Base-by-base conservation (phyloP, 306 rosid genomes). In the Lathyrus sativus region DNA sequence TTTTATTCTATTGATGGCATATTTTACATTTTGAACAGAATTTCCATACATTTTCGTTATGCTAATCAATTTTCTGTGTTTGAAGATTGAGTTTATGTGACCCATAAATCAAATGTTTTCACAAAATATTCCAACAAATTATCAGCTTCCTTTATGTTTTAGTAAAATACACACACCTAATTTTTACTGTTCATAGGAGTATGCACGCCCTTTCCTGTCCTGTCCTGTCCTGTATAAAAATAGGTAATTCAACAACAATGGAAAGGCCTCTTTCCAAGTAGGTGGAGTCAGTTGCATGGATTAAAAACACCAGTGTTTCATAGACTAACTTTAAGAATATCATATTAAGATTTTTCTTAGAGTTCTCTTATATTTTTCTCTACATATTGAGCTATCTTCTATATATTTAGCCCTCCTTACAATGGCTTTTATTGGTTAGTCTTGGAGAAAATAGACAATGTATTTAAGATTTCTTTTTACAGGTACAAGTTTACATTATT, bases 401-500 rank as follows among this genome's bases (percentile, higher is more conserved):
- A 29, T 61, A 31, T 43, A 50, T 43, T 57, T 22, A 49, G 44
- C 46, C 22, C 31, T 62, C 59, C 45, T 56, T 70, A 11, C 3
- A 7, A 7, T 62, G 43, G 18, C n/a, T 62, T 54, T 15, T 62
- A 22, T 62, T 62, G 54, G 33, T 43, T 33, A 22, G 39, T 35
- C 39, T 35, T 6, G 49, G 65, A 68, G 37, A 53, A 53, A 54
- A 45, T 81, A 33, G 11, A 53, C 55, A 17, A 60, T 63, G 43
- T 39, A 13, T 44, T 42, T 43, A 59, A 61, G 62, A 35, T 68
- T 53, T 69, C 10, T 72, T 72, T 72, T 81, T 79, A 79, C 88
- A 90, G 99, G 99, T 93, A 93, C 82, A 93, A 87, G 79, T 90
- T 93, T 78, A 88, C 99, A 24, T 83, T 90, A 79, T 90, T 93